phyloP scores from a whole-genome alignment of 139 green algal genomes.

The Volvox africanus region DNA sequence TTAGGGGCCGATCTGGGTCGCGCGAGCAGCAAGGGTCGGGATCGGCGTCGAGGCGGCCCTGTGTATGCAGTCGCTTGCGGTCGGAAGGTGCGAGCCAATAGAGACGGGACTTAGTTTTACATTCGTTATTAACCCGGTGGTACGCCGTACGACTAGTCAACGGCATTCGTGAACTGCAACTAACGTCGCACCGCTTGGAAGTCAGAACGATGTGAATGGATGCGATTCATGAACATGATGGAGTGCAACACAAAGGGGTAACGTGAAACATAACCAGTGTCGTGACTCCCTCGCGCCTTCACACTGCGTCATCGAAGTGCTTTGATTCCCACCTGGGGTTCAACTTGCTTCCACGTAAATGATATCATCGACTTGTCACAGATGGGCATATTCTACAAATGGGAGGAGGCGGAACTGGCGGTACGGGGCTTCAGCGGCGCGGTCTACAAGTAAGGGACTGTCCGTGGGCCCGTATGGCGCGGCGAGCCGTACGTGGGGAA shows the following conservation, averaged over 20 bases:
- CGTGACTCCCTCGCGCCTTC: background rate
- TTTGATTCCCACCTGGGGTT: background rate
- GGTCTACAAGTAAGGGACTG: constrained; percentile 4
- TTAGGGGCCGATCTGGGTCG: no score
- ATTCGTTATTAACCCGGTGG: no score
- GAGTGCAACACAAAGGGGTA: background rate
- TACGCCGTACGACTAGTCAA: background rate
- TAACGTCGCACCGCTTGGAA: background rate
- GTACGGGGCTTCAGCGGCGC: constrained; percentile 24
- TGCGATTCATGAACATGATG: background rate
- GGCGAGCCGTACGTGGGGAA: background rate
- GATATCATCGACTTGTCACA: background rate
- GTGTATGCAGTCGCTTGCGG: background rate
- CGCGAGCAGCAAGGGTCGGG: background rate
- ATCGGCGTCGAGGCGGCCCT: no score
- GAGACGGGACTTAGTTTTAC: background rate
- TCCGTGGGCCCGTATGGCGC: background rate
- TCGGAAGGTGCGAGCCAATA: background rate
- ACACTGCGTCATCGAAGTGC: background rate
- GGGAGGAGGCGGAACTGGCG: background rate
- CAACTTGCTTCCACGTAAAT: background rate
- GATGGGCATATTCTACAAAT: background rate
- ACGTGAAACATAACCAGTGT: background rate
- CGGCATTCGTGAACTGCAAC: background rate
- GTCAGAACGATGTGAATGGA: background rate